These are phyloP conservation scores for Colletotrichum lupini DNA, from an alignment of 2,329 filamentous ascomycete species.

Conservation along the genomic window DNA sequence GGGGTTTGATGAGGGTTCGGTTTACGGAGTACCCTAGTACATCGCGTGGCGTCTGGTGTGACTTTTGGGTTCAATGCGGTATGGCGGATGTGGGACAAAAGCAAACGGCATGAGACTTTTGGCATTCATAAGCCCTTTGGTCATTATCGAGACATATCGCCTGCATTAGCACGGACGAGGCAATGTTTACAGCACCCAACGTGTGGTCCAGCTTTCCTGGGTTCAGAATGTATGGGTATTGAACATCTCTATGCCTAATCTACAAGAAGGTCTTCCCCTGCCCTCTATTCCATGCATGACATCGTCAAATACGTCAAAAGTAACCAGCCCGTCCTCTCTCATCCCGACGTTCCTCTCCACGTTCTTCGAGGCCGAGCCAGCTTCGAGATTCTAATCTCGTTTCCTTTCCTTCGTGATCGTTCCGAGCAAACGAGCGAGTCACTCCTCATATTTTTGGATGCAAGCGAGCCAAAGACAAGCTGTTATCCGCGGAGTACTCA, in stretches of 20 bases:
- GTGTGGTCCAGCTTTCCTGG: background rate
- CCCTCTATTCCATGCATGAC: constrained; percentile 23
- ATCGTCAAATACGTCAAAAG: constrained; percentile 26
- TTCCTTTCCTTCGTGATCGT: background rate
- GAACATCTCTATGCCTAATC: constrained; percentile 31
- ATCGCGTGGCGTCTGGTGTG: constrained; percentile 3
- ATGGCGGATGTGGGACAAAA: background rate
- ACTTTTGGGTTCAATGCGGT: constrained; percentile 2
- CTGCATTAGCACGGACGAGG: background rate
- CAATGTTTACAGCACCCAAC: background rate
- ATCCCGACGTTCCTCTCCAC: background rate
- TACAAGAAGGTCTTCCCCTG: constrained; percentile 25
- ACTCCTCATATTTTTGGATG: background rate
- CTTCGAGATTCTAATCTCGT: background rate
- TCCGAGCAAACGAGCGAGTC: constrained; percentile 12
- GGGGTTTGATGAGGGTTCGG: background rate
- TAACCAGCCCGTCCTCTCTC: background rate
- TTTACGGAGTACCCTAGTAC: constrained; percentile 23
- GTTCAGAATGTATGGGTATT: constrained; percentile 34
- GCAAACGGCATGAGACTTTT: too few relatives aligned
- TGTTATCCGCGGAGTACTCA: background rate
- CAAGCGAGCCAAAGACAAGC: background rate
- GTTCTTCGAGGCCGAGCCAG: background rate
- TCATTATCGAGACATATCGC: background rate
- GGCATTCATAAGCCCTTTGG: background rate